Evolutionary conservation across 2,329 filamentous ascomycete species (phyloP), one percentile per base, ranked within the genome.

Genomic region (Mycosphaerella arachidis): DNA sequence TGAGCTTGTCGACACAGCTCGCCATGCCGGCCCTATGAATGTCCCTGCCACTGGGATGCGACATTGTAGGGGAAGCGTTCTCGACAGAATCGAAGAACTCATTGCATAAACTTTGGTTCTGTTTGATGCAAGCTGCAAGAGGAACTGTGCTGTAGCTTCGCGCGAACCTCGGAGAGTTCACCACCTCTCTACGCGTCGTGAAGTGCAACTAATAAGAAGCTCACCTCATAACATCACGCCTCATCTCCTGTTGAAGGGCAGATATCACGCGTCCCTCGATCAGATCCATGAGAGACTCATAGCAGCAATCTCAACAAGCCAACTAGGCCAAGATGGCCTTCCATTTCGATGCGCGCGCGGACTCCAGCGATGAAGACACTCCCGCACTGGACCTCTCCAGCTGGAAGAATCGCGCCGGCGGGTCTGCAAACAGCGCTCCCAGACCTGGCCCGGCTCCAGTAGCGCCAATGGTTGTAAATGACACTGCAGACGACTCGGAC

Each of bases 1-100:
- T 9, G 87, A 88, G 61, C 79, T 83, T 45, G 90, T 80, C 46
- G 85, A 87, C 24, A 82, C 81, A 69, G 77, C 69, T 61, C 81
- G 79, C 35, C 70, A 67, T 24, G 59, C 27, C 50, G 57, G 58
- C 35, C 53, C 56, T 46, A 45, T 16, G 20, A 20, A 7, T 31
- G n/a, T 29, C 8, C 24, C 27, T 9, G n/a, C 33, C 16, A 31
- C 10, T 7, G 40, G 40, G 27, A 62, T 50, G 53, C 61, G 59
- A 59, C 60, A 53, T 48, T 51, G 55, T 24, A 61, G 54, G 57
- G 55, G 57, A 18, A 62, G 37, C 29, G 54, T 55, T 55, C 57
- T 51, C 48, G 59, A 24, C 12, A 48, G 24, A 27, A 31, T 29
- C 53, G 53, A 55, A 46, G 53, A 48, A 46, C 53, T 55, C 53